Conservation (phyloP, 345 rosid species). For the Capsella bursapastoris region DNA sequence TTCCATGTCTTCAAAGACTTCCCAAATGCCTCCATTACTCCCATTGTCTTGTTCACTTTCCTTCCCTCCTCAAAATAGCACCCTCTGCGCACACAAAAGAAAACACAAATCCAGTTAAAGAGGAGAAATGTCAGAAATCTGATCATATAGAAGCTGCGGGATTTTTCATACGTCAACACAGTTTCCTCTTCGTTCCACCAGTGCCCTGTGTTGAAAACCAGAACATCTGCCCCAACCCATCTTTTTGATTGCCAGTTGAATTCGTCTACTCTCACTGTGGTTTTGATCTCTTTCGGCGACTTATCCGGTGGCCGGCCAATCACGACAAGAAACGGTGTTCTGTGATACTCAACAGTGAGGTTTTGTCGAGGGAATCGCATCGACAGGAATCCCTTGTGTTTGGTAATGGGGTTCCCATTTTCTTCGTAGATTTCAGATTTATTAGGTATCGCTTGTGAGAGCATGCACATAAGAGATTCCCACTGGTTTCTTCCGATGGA, state of each 20-base stretch:
- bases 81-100: constrained; percentile 53
- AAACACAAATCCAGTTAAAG: not conserved
- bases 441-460: constrained; percentile 61
- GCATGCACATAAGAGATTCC: constrained; percentile 87
- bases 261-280: constrained; percentile 62
- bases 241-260: constrained; percentile 66
- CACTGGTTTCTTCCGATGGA: constrained; percentile 93
- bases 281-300: constrained; percentile 48
- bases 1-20: constrained; percentile 73
- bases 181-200: constrained; percentile 91
- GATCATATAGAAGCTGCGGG: not conserved
- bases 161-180: constrained; percentile 43
- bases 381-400: constrained; percentile 88
- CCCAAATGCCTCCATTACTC: constrained; percentile 65
- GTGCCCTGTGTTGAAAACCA: constrained; percentile 79
- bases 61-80: constrained; percentile 72
- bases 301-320: constrained; percentile 61
- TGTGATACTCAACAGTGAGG: constrained; percentile 77
- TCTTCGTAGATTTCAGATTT: constrained; percentile 70
- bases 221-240: constrained; percentile 74
- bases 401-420: constrained; percentile 67
- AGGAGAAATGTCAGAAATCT: constrained; percentile 1
- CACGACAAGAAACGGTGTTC: constrained; percentile 70
- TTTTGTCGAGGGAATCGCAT: constrained; percentile 72
- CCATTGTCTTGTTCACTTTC: constrained; percentile 63